phyloP scores from a whole-genome alignment of 2,329 filamentous ascomycete genomes.

The Chlorencoelia australis region DNA sequence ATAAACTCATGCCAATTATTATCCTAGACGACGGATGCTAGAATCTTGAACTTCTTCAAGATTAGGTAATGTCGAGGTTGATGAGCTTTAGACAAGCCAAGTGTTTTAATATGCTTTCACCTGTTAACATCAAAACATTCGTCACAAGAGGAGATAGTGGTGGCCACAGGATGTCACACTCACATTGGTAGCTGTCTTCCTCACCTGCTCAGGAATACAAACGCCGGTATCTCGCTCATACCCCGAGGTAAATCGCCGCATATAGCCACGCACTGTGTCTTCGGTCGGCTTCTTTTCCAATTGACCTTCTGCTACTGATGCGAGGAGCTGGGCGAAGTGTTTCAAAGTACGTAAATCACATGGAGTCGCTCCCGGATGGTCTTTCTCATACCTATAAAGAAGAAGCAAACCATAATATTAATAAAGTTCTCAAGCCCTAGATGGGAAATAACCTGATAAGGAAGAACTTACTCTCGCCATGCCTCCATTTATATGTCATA shows the following conservation, averaged over 20 bases:
- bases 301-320: constrained; percentile 1
- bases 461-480: constrained; percentile 5
- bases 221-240: constrained; percentile 6
- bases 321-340: constrained; percentile 3
- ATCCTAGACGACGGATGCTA: constrained; percentile 6
- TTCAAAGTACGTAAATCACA: constrained; percentile 6
- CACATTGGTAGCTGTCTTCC: constrained; percentile 4
- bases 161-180: constrained; percentile 3
- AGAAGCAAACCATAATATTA: constrained; percentile 4
- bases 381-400: constrained; percentile 5
- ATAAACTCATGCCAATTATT: constrained; percentile 6
- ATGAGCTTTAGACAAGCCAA: constrained; percentile 2
- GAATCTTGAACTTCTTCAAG: constrained; percentile 5
- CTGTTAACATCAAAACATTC: constrained; percentile 2
- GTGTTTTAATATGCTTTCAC: constrained; percentile 4
- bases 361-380: no score
- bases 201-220: constrained; percentile 4
- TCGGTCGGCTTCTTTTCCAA: constrained; percentile 5
- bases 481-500: constrained; percentile 2
- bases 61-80: constrained; percentile 2
- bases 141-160: constrained; percentile 1
- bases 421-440: constrained; percentile 6
- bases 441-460: constrained; percentile 2
- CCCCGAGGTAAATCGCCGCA: constrained; percentile 2
- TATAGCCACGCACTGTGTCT: constrained; percentile 3